A percentile compares a stretch with the other conserved stretches of the same genome.
Evolutionary conservation across 2,329 filamentous ascomycete genomes (phyloP).

Genomic region (Aspergillus novoparasiticus): DNA sequence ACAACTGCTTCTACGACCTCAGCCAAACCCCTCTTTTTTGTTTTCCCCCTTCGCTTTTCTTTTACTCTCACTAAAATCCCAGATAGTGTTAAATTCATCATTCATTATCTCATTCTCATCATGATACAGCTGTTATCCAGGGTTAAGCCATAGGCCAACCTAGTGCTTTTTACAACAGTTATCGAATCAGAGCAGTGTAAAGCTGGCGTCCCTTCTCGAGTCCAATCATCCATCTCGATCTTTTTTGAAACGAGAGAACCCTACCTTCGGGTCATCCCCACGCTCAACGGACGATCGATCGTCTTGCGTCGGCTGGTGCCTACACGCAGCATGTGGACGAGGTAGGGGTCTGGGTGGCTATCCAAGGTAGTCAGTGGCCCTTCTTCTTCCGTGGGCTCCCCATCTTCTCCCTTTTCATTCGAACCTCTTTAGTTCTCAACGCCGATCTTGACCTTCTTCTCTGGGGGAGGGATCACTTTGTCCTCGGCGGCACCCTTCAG

Average conservation of each 20-base stretch:
- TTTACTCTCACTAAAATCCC: not conserved
- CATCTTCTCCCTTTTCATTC: not conserved
- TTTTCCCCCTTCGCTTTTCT: not conserved
- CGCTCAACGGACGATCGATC: not conserved
- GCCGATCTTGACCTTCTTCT: conserved; percentile 64
- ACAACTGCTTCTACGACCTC: not conserved
- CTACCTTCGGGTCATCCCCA: not conserved
- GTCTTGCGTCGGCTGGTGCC: not conserved
- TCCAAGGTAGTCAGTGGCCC: not conserved
- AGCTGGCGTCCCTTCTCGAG: not conserved
- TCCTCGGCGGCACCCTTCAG: conserved; percentile 61
- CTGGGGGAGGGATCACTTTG: conserved; percentile 58
- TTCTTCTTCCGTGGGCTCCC: not conserved
- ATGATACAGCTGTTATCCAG: not conserved
- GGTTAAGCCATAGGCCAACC: not conserved
- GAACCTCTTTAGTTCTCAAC: conserved; percentile 55
- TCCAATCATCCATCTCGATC: not conserved
- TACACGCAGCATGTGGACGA: not conserved
- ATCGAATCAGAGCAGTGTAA: not conserved
- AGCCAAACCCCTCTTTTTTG: not conserved
- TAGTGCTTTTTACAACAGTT: not conserved
- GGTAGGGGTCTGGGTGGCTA: not conserved
- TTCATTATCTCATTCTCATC: conserved; percentile 7
- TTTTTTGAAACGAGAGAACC: not conserved
- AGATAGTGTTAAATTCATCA: not conserved